Evolutionary conservation across 2,329 filamentous ascomycete genomes (phyloP).

Genomic region (Ascochyta lentis): DNA sequence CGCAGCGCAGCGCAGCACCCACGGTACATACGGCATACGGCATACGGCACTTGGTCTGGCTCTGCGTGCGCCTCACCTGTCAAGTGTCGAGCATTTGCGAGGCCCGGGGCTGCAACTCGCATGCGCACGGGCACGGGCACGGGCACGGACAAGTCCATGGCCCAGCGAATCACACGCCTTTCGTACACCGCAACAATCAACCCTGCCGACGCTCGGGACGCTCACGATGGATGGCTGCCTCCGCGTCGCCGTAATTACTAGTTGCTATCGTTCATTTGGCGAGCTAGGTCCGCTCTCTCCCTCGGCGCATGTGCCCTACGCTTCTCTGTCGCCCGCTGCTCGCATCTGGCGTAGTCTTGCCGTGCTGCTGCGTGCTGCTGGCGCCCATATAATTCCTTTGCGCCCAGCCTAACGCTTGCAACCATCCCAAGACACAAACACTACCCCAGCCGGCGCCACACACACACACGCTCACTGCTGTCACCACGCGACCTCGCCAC

Average conservation of each 20-base stretch:
- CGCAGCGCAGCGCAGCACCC: background rate
- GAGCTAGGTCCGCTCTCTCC: slow-evolving; percentile 34
- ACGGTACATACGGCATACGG: no score
- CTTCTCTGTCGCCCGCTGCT: slow-evolving; percentile 10
- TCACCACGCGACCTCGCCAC: slow-evolving; percentile 32
- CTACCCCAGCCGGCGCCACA: slow-evolving; percentile 16
- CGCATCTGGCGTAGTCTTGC: slow-evolving; percentile 16
- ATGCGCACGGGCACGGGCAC: background rate
- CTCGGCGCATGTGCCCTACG: slow-evolving; percentile 22
- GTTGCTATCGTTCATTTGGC: slow-evolving; percentile 26
- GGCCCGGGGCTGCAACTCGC: no score
- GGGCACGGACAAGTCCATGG: background rate
- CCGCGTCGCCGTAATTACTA: slow-evolving; percentile 20
- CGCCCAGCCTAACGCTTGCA: slow-evolving; percentile 27
- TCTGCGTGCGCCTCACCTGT: slow-evolving; percentile 6
- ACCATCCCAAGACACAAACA: slow-evolving; percentile 15
- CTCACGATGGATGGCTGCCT: slow-evolving; percentile 16
- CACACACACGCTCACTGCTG: slow-evolving; percentile 14
- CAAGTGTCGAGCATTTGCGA: slow-evolving; percentile 2
- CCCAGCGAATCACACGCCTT: background rate
- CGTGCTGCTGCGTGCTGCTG: slow-evolving; percentile 19
- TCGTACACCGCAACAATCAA: slow-evolving; percentile 10
- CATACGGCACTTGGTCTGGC: no score
- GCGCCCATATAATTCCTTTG: slow-evolving; percentile 25
- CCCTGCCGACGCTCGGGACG: slow-evolving; percentile 3